Percentiles rank a stretch among this genome's conserved stretches.
phyloP scores from a whole-genome alignment of 2,329 filamentous ascomycete genomes.

The Ophiosphaerella korrae region DNA sequence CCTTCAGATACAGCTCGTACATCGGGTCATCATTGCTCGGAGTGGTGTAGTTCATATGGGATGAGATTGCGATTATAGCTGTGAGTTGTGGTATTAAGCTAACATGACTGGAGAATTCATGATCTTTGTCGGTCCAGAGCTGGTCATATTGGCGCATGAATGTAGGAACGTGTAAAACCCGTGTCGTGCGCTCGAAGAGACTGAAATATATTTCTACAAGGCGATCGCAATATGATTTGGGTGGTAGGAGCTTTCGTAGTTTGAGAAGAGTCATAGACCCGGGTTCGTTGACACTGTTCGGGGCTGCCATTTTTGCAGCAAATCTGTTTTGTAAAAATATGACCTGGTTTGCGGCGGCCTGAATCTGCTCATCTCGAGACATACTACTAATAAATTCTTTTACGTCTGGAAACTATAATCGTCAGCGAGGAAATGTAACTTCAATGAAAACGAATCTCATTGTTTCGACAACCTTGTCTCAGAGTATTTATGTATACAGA shows the following conservation, averaged over 20 bases:
- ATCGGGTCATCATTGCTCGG: conserved; percentile 9
- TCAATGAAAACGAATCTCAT: background rate
- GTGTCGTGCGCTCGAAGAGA: conserved; percentile 30
- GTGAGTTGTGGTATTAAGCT: conserved; percentile 32
- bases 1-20: conserved; percentile 18
- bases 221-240: conserved; percentile 27
- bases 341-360: conserved; percentile 21
- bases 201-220: conserved; percentile 24
- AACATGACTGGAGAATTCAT: conserved; percentile 14
- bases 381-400: conserved; percentile 21
- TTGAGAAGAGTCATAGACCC: conserved; percentile 23
- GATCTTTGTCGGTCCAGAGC: conserved; percentile 21
- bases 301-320: conserved; percentile 11
- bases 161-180: conserved; percentile 30
- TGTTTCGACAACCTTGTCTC: background rate
- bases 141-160: conserved; percentile 29
- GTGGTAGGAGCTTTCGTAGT: conserved; percentile 23
- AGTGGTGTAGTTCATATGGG: conserved; percentile 19
- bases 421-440: conserved; percentile 4
- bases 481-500: no score
- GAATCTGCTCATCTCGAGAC: conserved; percentile 17
- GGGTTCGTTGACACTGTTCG: conserved; percentile 5
- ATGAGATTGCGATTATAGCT: conserved; percentile 27
- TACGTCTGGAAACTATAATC: conserved; percentile 18
- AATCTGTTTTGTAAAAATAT: conserved; percentile 23